Conservation (phyloP, 2,329 filamentous ascomycete genomes). For the Fusarium zealandicum region DNA sequence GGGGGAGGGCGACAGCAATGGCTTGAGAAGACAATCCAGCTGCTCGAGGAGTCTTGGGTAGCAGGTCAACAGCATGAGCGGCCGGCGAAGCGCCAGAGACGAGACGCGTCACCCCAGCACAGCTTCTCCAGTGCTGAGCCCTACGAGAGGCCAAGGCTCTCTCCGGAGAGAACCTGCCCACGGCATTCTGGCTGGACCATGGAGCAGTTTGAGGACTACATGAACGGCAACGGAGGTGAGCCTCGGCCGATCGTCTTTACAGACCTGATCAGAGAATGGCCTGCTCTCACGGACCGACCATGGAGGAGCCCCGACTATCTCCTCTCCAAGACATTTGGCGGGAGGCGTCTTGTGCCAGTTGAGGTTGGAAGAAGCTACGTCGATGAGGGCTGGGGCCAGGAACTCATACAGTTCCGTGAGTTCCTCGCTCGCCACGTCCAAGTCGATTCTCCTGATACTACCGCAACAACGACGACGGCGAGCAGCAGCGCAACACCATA, state of each 20-base stretch:
- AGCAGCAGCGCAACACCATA: background rate
- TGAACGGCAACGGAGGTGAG: constrained; percentile 54
- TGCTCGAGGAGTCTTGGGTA: constrained; percentile 48
- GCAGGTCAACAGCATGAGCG: constrained; percentile 19
- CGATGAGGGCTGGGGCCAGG: constrained; percentile 83
- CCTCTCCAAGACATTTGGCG: constrained; percentile 74
- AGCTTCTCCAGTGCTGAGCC: constrained; percentile 43
- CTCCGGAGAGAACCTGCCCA: constrained; percentile 36
- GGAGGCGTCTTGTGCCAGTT: constrained; percentile 81
- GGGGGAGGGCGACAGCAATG: constrained; percentile 59
- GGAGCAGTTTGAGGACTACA: constrained; percentile 66
- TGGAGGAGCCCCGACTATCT: constrained; percentile 83
- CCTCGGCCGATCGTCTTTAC: constrained; percentile 74
- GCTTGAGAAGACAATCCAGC: constrained; percentile 59
- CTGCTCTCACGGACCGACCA: constrained; percentile 69
- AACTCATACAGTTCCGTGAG: constrained; percentile 74
- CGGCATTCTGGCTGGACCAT: constrained; percentile 56
- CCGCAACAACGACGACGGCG: constrained; percentile 30
- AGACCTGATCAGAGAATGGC: constrained; percentile 71
- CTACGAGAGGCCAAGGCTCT: constrained; percentile 39
- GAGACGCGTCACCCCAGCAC: background rate
- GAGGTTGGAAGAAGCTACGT: constrained; percentile 90
- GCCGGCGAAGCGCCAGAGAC: constrained; percentile 34
- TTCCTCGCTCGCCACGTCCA: constrained; percentile 72
- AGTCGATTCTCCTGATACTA: constrained; percentile 6